These are phyloP conservation scores for Mycena albidolilacea DNA, from an alignment of 768 basidiomycete genomes.

Conservation along the genomic window DNA sequence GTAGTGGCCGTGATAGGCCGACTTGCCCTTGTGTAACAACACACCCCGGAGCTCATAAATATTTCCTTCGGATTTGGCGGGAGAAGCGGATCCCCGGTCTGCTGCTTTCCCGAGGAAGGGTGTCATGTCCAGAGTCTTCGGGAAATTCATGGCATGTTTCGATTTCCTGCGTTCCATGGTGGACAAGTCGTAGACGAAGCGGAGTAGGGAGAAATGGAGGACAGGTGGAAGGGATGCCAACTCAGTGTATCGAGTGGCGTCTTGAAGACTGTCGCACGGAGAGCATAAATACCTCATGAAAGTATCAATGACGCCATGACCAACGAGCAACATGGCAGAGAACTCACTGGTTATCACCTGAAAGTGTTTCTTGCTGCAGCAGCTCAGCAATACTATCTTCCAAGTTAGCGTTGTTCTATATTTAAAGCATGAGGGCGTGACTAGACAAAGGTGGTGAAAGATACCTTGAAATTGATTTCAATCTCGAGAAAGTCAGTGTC, in stretches of 20 bases:
- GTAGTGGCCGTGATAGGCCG: conserved; percentile 93
- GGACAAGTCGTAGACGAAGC: conserved; percentile 90
- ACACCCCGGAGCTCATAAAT: conserved; percentile 91
- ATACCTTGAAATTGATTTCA: conserved; percentile 86
- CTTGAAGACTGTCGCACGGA: conserved; percentile 77
- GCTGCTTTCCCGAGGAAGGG: conserved; percentile 64
- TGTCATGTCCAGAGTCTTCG: conserved; percentile 79
- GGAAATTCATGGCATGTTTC: conserved; percentile 87
- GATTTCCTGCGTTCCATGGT: conserved; percentile 90
- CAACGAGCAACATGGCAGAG: conserved; percentile 3
- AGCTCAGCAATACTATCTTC: conserved; percentile 79
- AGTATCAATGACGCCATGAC: conserved; percentile 2
- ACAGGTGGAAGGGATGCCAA: conserved; percentile 85
- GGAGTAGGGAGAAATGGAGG: conserved; percentile 91
- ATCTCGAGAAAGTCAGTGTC: conserved; percentile 87
- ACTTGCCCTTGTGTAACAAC: conserved; percentile 90
- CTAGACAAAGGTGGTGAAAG: conserved; percentile 28
- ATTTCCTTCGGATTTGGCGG: conserved; percentile 43
- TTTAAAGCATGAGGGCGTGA: not conserved
- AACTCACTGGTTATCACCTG: conserved; percentile 87
- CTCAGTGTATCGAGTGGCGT: conserved; percentile 85
- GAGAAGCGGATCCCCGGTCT: conserved; percentile 34
- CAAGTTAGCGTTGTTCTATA: conserved; percentile 78
- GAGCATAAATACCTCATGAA: conserved; percentile 83
- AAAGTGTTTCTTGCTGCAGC: conserved; percentile 79